phyloP scores from a whole-genome alignment of 352 stramenopile species.

The Phytophthora agathidicida region DNA sequence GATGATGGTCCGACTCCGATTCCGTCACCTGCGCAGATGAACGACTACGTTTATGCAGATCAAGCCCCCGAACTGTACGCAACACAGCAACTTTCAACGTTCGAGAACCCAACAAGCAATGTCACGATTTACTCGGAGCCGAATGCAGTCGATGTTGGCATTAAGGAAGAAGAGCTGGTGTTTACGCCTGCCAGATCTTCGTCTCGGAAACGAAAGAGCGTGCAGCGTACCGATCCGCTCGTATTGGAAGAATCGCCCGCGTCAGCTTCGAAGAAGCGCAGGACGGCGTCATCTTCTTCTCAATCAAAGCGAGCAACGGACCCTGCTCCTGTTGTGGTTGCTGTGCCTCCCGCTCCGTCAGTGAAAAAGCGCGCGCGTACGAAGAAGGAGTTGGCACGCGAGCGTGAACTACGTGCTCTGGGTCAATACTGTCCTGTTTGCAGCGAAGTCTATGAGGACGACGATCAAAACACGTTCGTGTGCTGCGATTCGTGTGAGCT shows the following conservation, averaged over 20 bases:
- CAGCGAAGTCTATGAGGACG: slow-evolving; percentile 85
- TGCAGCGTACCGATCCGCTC: slow-evolving; percentile 22
- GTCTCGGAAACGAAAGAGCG: slow-evolving; percentile 36
- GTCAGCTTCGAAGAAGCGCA: slow-evolving; percentile 41
- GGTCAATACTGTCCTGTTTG: slow-evolving; percentile 90
- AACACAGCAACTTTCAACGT: slow-evolving; percentile 19
- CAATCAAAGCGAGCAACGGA: slow-evolving; percentile 19
- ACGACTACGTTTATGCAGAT: slow-evolving; percentile 53
- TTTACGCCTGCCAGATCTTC: slow-evolving; percentile 22
- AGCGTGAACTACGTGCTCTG: slow-evolving; percentile 75
- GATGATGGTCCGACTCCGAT: slow-evolving; percentile 51
- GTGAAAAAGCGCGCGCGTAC: slow-evolving; percentile 56
- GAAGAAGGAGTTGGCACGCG: slow-evolving; percentile 74
- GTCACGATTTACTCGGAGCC: slow-evolving; percentile 9
- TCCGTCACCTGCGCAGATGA: slow-evolving; percentile 52
- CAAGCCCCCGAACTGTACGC: slow-evolving; percentile 21
- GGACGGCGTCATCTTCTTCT: slow-evolving; percentile 27
- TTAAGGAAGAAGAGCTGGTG: slow-evolving; percentile 16
- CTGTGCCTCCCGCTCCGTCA: slow-evolving; percentile 13
- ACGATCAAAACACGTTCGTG: slow-evolving; percentile 86
- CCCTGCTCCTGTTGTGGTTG: slow-evolving; percentile 15
- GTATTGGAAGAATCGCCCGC: slow-evolving; percentile 24
- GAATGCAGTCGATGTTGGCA: slow-evolving; percentile 8
- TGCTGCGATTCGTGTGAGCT: slow-evolving; percentile 91
- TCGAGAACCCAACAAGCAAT: slow-evolving; percentile 6